phyloP scores from a whole-genome alignment of 768 basidiomycete genomes.

The Xerocomus potaroensis region DNA sequence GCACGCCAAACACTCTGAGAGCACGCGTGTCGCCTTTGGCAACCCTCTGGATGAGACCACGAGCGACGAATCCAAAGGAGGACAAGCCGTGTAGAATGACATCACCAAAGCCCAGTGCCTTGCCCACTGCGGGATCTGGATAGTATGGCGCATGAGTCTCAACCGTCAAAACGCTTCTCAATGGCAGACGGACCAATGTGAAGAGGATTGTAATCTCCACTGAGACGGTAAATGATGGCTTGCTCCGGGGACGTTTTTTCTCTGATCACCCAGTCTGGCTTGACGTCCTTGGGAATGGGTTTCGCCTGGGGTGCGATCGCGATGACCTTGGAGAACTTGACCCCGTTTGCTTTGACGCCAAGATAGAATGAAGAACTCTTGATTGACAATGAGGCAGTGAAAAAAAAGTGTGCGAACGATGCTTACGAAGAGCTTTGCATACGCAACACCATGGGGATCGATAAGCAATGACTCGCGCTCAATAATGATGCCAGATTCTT shows the following conservation, averaged over 20 bases:
- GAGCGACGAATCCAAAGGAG: conserved; percentile 77
- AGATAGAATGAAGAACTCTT: conserved; percentile 67
- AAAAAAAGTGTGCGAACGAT: background rate
- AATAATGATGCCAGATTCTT: conserved; percentile 73
- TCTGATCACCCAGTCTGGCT: conserved; percentile 55
- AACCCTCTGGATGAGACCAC: conserved; percentile 62
- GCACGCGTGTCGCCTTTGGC: conserved; percentile 58
- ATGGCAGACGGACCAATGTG: conserved; percentile 52
- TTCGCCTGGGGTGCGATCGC: conserved; percentile 59
- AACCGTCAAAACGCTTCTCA: background rate
- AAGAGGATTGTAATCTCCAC: conserved; percentile 76
- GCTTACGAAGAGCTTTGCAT: conserved; percentile 60
- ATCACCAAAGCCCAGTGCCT: conserved; percentile 73
- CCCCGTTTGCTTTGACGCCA: conserved; percentile 59
- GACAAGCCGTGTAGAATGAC: conserved; percentile 84
- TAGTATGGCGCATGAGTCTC: background rate
- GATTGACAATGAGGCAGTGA: background rate
- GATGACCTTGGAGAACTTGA: conserved; percentile 59
- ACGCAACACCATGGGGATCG: conserved; percentile 54
- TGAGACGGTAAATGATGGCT: conserved; percentile 67
- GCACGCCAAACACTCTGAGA: conserved; percentile 63
- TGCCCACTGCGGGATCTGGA: conserved; percentile 70
- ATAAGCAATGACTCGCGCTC: conserved; percentile 61
- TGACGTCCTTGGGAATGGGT: conserved; percentile 54
- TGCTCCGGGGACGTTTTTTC: conserved; percentile 65